phyloP scores from a whole-genome alignment of 345 rosid genomes.

The Ceriops zippeliana region DNA sequence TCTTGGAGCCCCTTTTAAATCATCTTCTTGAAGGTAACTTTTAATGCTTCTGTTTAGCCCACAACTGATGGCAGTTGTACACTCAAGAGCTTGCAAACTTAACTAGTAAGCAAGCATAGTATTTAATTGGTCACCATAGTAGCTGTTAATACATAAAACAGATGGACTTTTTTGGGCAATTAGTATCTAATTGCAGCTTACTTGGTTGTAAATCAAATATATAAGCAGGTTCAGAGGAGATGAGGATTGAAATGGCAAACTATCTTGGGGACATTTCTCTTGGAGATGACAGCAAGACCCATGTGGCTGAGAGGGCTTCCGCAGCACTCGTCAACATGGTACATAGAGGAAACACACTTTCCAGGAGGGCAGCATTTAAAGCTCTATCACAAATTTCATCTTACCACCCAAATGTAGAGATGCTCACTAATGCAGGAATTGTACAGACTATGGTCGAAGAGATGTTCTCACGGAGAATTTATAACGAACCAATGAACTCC shows the following conservation, averaged over 20 bases:
- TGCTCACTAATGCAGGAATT: conserved; percentile 55
- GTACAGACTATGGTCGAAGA: conserved; percentile 65
- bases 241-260: conserved; percentile 63
- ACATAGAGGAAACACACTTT: conserved; percentile 45
- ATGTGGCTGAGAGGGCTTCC: conserved; percentile 66
- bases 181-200: neutral
- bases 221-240: conserved; percentile 59
- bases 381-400: conserved; percentile 70
- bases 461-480: conserved; percentile 53
- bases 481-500: conserved; percentile 54
- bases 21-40: conserved; percentile 66
- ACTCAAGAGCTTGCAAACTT: too few relatives aligned
- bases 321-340: conserved; percentile 61
- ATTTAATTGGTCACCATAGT: too few relatives aligned
- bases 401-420: conserved; percentile 53
- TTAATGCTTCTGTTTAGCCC: neutral
- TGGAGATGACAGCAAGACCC: conserved; percentile 50
- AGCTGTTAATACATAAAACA: too few relatives aligned
- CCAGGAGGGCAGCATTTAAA: conserved; percentile 57
- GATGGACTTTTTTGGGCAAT: too few relatives aligned
- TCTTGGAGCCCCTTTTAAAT: conserved; percentile 67
- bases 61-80: neutral
- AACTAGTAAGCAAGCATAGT: too few relatives aligned
- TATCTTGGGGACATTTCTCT: conserved; percentile 65
- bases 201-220: conserved; percentile 3